phyloP scores from a whole-genome alignment of 2,329 filamentous ascomycete genomes.

The Didymella segeticola region DNA sequence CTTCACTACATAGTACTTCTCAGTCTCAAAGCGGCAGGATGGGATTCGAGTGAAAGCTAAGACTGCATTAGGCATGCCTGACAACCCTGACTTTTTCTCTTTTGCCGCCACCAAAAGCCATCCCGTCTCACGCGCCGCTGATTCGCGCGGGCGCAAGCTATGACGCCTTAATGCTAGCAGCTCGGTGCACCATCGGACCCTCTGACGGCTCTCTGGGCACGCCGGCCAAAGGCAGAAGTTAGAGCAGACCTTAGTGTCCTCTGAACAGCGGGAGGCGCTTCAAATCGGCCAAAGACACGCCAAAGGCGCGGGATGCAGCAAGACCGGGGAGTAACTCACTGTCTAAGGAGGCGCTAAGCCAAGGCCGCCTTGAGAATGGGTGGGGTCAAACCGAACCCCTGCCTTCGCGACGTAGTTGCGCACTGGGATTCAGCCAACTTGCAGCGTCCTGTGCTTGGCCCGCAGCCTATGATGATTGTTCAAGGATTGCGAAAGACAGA shows the following conservation, averaged over 20 bases:
- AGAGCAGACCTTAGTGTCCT: constrained; percentile 2
- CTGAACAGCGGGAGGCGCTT: constrained; percentile 23
- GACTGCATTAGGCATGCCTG: constrained; percentile 15
- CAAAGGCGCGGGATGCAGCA: constrained; percentile 24
- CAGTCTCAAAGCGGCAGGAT: constrained; percentile 32
- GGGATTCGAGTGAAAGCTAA: constrained; percentile 29
- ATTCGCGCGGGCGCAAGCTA: constrained; percentile 31
- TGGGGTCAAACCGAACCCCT: constrained; percentile 15
- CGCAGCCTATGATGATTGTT: constrained; percentile 48
- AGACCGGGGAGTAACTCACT: constrained; percentile 22
- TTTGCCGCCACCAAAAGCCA: constrained; percentile 22
- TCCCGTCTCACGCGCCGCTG: constrained; percentile 36
- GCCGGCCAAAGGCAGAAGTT: constrained; percentile 21
- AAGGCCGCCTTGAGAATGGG: background rate
- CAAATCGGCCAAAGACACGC: constrained; percentile 16
- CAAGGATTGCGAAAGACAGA: constrained; percentile 43
- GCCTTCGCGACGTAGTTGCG: constrained; percentile 34
- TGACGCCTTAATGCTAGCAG: constrained; percentile 27
- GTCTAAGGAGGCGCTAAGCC: constrained; percentile 3
- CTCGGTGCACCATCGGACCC: constrained; percentile 22
- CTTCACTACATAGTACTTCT: constrained; percentile 2
- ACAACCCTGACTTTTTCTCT: constrained; percentile 16
- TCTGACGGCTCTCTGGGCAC: constrained; percentile 24
- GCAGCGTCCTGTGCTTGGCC: constrained; percentile 43
- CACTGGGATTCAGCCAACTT: constrained; percentile 41